A percentile compares a stretch with the other conserved stretches of the same genome.
phyloP scores from a whole-genome alignment of 192 early-diverging fungal genomes.

The Podila clonocystis region DNA sequence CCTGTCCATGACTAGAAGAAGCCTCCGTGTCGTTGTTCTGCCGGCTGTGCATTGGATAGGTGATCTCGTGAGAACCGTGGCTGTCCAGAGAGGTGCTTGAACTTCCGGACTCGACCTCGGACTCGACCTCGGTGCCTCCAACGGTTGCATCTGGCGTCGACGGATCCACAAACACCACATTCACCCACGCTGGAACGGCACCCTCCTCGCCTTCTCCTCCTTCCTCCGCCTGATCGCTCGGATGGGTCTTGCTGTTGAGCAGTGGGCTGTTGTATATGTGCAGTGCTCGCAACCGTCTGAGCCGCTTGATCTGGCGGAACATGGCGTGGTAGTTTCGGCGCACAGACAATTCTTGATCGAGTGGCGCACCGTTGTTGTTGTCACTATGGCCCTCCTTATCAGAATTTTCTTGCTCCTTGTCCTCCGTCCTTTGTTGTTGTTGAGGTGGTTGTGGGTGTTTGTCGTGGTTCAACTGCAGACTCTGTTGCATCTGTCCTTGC shows the following conservation, averaged over 20 bases:
- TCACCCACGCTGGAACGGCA: not conserved
- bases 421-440: not conserved
- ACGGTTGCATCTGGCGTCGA: not conserved
- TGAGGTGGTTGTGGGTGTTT: not conserved
- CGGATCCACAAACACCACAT: not conserved
- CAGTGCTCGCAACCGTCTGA: slow-evolving; percentile 9
- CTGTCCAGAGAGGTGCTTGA: not conserved
- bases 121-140: not conserved
- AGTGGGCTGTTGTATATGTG: slow-evolving; percentile 42
- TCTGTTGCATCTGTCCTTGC: not conserved
- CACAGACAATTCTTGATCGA: slow-evolving; percentile 16
- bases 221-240: not conserved
- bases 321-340: slow-evolving; percentile 31
- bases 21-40: not conserved
- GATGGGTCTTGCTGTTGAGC: slow-evolving; percentile 4
- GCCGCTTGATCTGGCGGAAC: slow-evolving; percentile 29
- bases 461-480: not conserved
- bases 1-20: too few species aligned
- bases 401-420: not conserved
- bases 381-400: not conserved
- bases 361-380: not conserved
- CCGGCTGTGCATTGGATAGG: not conserved
- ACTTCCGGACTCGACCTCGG: not conserved
- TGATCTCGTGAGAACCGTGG: not conserved
- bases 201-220: not conserved